phyloP scores from a whole-genome alignment of 1,284 basidiomycete genomes.

The Microbotryum silenes-acaulis region DNA sequence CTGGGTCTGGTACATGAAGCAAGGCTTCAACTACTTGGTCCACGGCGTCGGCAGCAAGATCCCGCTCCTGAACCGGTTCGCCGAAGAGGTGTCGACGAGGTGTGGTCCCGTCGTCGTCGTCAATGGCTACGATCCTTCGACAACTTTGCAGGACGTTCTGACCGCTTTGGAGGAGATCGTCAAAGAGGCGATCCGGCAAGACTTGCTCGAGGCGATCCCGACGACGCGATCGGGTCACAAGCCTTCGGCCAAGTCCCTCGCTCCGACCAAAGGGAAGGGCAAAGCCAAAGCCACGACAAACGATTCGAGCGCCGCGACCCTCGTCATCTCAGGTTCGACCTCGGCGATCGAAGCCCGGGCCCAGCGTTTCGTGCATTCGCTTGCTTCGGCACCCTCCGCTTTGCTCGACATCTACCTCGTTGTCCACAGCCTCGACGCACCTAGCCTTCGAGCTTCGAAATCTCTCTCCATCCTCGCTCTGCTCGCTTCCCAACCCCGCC shows the following conservation, averaged over 20 bases:
- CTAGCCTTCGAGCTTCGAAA: constrained; percentile 56
- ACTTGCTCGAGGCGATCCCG: background rate
- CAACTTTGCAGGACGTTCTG: constrained; percentile 63
- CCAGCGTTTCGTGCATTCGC: constrained; percentile 13
- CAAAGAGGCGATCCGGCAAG: background rate
- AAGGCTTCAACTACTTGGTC: constrained; percentile 76
- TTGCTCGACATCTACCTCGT: constrained; percentile 57
- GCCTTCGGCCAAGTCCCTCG: background rate
- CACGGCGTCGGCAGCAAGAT: constrained; percentile 84
- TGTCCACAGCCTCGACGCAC: constrained; percentile 79
- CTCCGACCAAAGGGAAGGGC: background rate
- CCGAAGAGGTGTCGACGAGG: constrained; percentile 40
- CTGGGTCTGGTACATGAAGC: constrained; percentile 60
- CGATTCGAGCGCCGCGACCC: constrained; percentile 26
- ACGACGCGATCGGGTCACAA: no score
- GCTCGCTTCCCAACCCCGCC: constrained; percentile 59
- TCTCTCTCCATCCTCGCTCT: constrained; percentile 57
- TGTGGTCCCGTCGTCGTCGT: constrained; percentile 64
- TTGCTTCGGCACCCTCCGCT: constrained; percentile 2
- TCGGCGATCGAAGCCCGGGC: constrained; percentile 32
- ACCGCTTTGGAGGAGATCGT: constrained; percentile 51
- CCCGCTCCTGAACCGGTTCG: constrained; percentile 62
- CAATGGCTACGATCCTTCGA: constrained; percentile 68
- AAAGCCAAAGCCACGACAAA: constrained; percentile 5
- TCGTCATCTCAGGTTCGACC: constrained; percentile 7